Conservation (phyloP, 148 eudicot species). For the Rhododendron vialii region DNA sequence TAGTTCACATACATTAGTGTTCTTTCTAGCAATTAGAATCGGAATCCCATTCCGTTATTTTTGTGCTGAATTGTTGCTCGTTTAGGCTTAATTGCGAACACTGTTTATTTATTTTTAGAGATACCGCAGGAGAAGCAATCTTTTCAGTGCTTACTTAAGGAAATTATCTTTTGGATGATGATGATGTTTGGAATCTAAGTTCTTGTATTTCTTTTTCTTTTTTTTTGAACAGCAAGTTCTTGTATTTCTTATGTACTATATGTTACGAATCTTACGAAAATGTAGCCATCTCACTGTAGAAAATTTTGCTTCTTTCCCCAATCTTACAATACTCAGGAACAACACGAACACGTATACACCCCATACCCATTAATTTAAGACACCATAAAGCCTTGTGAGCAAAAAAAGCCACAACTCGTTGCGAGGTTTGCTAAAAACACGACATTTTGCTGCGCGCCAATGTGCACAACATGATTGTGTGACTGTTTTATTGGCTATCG, state of each 20-base stretch:
- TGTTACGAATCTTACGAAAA: neutral
- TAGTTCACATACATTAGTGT: neutral
- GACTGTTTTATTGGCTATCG: neutral
- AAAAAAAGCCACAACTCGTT: neutral
- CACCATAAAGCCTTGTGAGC: neutral
- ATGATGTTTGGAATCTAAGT: neutral
- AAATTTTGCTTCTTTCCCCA: neutral
- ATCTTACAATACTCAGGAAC: neutral
- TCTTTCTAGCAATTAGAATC: neutral
- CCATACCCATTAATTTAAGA: neutral
- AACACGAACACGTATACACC: neutral
- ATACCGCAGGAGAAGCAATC: neutral
- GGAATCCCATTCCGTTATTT: neutral
- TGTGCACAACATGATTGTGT: neutral
- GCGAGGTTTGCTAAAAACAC: neutral
- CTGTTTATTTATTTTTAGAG: neutral
- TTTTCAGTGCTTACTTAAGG: neutral
- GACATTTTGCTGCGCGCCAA: neutral
- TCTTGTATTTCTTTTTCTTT: too few relatives aligned
- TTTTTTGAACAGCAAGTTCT: neutral
- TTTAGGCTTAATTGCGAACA: neutral
- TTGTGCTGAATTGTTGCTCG: neutral
- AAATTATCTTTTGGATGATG: neutral
- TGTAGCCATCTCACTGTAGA: neutral
- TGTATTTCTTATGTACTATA: neutral